These are phyloP conservation scores for Stachybotrys echinatus DNA, from an alignment of 2,329 filamentous ascomycete species.

Conservation along the genomic window DNA sequence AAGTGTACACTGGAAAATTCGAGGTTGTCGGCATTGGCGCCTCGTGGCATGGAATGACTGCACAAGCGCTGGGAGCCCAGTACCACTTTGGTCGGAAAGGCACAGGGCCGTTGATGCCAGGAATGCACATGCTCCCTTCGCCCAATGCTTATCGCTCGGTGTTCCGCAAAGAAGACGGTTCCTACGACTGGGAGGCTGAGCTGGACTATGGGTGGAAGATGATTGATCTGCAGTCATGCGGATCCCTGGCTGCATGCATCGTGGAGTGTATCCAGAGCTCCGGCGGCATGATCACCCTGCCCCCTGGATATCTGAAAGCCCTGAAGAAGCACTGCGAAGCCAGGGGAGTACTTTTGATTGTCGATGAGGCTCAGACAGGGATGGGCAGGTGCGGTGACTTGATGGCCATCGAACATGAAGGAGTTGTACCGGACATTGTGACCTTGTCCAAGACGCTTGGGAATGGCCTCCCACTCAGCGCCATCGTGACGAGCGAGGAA, in stretches of 20 bases:
- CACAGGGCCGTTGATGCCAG: conserved; percentile 45
- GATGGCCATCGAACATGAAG: conserved; percentile 53
- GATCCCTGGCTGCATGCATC: conserved; percentile 59
- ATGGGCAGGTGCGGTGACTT: conserved; percentile 52
- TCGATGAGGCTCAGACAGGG: conserved; percentile 58
- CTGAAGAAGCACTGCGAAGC: conserved; percentile 50
- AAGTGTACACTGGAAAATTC: conserved; percentile 59
- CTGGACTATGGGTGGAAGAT: conserved; percentile 55
- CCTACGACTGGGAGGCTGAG: conserved; percentile 58
- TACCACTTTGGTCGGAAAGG: conserved; percentile 51
- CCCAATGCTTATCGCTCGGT: conserved; percentile 57
- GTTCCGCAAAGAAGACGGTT: conserved; percentile 52
- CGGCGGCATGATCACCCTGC: conserved; percentile 56
- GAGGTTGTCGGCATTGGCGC: conserved; percentile 56
- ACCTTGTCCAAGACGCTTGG: conserved; percentile 57
- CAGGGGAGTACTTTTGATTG: conserved; percentile 54
- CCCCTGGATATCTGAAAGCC: conserved; percentile 51
- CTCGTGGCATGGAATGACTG: conserved; percentile 58
- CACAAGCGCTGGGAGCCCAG: conserved; percentile 45
- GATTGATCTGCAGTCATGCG: conserved; percentile 53
- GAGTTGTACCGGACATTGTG: conserved; percentile 52
- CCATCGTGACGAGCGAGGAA: conserved; percentile 49
- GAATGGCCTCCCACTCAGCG: conserved; percentile 52
- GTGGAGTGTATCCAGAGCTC: conserved; percentile 56
- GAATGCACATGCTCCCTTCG: conserved; percentile 51